Base-by-base conservation (phyloP, 2,329 filamentous ascomycete species). In the Aphanocladium album region DNA sequence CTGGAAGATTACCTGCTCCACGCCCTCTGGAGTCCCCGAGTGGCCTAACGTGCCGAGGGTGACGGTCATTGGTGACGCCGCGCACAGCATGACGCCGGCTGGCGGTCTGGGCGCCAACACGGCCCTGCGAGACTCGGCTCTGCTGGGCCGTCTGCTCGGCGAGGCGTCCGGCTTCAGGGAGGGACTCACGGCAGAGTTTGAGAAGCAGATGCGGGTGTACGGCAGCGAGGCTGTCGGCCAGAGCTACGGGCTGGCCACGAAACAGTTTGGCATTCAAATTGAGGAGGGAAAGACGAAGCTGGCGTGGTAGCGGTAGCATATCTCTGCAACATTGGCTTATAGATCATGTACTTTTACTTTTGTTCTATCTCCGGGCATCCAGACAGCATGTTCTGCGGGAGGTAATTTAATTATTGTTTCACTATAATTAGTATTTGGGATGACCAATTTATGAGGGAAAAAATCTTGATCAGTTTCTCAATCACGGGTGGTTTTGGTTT, bases 1-100 rank as follows among this genome's bases (percentile, higher is more conserved):
- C 64, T 87, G 84, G 83, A 88, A 86, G 66, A 87, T 88, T 52
- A 87, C 84, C 2, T 87, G 83, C 64, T 86, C 83, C 0, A 80
- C 77, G 0, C 85, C 84, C 0, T 75, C 75, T 0, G 84, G 84
- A 1, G 82, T 88, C 0, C 85, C 85, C 0, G 76, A 81, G 49
- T 88, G 85, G 85, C 65, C 72, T 9, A 87, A 84, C 49, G 79
- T 85, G 57, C 77, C 80, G 0, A 76, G 84, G 0, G 82, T 85
- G 11, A 85, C 83, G 0, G 74, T 85, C 0, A 81, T 86, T 58
- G 83, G 83, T 1, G 83, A 86, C 65, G 82, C 83, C 0, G 81
- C 71, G 3, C 83, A 85, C 63, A 78, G 77, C 0, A 85, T 85
- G 83, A 85, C 82, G 0, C 83, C 83, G 0, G 80, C 80, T 0